Conservation (phyloP, 257 asterid genomes). For the Nyctanthes arbortristis region DNA sequence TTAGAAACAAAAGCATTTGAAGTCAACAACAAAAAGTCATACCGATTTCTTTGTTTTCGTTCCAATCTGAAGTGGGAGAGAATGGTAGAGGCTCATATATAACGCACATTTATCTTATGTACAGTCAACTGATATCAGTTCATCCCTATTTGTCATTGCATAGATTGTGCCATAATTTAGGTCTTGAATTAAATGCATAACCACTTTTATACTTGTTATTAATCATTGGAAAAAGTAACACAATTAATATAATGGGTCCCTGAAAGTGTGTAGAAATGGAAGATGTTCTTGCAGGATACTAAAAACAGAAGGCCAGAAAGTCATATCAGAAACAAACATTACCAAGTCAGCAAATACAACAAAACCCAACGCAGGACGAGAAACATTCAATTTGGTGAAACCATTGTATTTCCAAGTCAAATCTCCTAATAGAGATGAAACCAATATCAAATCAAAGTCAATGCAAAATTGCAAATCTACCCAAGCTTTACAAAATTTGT, state of each 20-base stretch:
- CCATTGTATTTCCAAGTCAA: too few relatives aligned
- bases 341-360: not conserved
- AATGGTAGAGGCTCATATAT: not conserved
- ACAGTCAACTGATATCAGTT: not conserved
- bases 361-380: too few relatives aligned
- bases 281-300: not conserved
- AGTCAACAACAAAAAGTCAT: not conserved
- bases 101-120: not conserved
- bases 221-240: not conserved
- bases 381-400: not conserved
- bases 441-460: too few relatives aligned
- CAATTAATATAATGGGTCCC: not conserved
- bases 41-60: not conserved
- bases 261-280: not conserved
- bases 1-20: slow-evolving; percentile 2
- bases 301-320: slow-evolving; percentile 2
- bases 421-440: too few relatives aligned
- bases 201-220: not conserved
- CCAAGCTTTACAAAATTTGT: too few relatives aligned
- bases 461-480: too few relatives aligned
- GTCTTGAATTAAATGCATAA: not conserved
- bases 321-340: not conserved
- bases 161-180: not conserved
- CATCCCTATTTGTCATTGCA: not conserved
- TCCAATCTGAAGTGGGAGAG: not conserved